Evolutionary conservation across 208 protist genomes (phyloP), one percentile per base, ranked within the genome.

Genomic region (Leishmania gerbilli): DNA sequence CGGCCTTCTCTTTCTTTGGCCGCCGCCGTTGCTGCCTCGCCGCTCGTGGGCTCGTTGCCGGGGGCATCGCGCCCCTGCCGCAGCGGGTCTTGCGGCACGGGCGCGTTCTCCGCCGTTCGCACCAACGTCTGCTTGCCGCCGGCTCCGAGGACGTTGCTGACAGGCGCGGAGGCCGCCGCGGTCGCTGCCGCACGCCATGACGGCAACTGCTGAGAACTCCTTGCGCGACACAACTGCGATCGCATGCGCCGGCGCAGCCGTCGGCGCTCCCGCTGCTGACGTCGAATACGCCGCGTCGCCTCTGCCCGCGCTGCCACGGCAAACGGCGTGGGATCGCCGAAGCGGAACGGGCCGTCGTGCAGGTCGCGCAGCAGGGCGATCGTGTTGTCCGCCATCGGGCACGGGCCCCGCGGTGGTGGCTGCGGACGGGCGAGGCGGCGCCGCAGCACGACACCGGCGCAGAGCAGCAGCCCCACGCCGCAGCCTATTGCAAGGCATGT

Each of bases 291-390:
- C 1, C 77, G 82, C 77, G 77, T 76, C 68, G 83, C 83, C 68
- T 82, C 79, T 9, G 53, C 72, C 15, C 83, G 79, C 19, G 79
- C 80, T 9, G 81, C 81, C 51, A 69, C 72, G 2, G 76, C 78
- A 24, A 85, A 62, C 9, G 84, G 68, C 9, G 82, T 87, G 24
- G 84, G 79, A 34, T 83, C 82, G 3, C 86, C 79, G 68, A 92
- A 92, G 45, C 84, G 71, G 72, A 90, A 92, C 9, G 88, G 88
- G 0, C 88, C 88, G 74, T 92, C 88, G 60, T 90, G 86, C 40
- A 90, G 77, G 8, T 89, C 71, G 15, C 65, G 74, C 19, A 92
- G 86, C 0, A 90, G 67, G 19, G 83, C 72, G 0, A 90, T 81
- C 19, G 86, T 88, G 81, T 88, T 86, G 42, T 90, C 76, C 17